Evolutionary conservation across 805 yeast genomes (phyloP).

Genomic region (Sugiyamaella marilandica): DNA sequence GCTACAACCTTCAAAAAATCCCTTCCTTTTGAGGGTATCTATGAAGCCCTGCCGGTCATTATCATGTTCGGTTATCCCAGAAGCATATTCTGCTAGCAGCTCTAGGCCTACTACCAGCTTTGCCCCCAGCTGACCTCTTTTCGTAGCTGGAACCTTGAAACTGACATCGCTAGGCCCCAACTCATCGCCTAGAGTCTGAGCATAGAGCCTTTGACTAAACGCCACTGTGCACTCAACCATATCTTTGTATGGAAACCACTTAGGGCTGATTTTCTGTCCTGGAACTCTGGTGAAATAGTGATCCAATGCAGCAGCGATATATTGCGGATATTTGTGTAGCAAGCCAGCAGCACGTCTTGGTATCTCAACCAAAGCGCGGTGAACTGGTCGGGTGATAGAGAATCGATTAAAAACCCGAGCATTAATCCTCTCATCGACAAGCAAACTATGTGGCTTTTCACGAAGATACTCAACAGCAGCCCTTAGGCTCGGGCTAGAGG

Average conservation of each 20-base stretch:
- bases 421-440: slow-evolving; percentile 1
- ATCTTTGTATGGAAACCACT: slow-evolving; percentile 20
- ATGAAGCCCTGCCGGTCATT: slow-evolving; percentile 13
- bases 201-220: slow-evolving; percentile 23
- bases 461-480: slow-evolving; percentile 9
- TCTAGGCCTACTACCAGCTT: slow-evolving; percentile 26
- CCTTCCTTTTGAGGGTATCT: slow-evolving; percentile 11
- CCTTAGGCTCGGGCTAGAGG: not conserved
- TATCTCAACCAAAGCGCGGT: slow-evolving; percentile 19
- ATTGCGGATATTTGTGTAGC: slow-evolving; percentile 18
- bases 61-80: slow-evolving; percentile 1
- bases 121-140: slow-evolving; percentile 21
- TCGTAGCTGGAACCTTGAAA: slow-evolving; percentile 13
- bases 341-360: slow-evolving; percentile 26
- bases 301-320: slow-evolving; percentile 23
- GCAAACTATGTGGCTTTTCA: slow-evolving; percentile 7
- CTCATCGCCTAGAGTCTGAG: slow-evolving; percentile 22
- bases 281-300: slow-evolving; percentile 22
- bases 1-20: slow-evolving; percentile 18
- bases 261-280: slow-evolving; percentile 4
- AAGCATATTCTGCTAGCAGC: slow-evolving; percentile 10
- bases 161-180: slow-evolving; percentile 11
- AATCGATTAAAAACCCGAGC: slow-evolving; percentile 13
- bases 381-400: slow-evolving; percentile 16
- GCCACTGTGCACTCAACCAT: slow-evolving; percentile 19